Conservation (phyloP, 495 filamentous ascomycete species). For the Lophium mytilinum region DNA sequence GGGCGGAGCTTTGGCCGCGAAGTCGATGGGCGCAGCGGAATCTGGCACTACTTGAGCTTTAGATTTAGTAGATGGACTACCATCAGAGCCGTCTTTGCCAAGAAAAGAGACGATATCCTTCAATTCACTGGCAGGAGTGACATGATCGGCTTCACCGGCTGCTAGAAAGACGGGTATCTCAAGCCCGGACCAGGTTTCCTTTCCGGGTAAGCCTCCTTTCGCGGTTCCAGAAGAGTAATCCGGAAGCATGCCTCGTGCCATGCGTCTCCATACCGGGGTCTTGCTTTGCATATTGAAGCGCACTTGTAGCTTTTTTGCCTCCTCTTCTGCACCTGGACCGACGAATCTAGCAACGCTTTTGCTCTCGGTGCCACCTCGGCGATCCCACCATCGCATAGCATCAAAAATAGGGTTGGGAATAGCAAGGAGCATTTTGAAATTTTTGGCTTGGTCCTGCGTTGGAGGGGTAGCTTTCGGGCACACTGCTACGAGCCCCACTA, state of each 20-base stretch:
- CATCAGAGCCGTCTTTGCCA: constrained; percentile 35
- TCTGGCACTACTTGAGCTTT: constrained; percentile 38
- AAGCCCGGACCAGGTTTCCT: constrained; percentile 65
- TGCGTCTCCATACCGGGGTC: constrained; percentile 74
- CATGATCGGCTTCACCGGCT: constrained; percentile 65
- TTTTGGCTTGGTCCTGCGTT: constrained; percentile 43
- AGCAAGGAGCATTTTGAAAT: constrained; percentile 46
- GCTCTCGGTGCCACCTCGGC: constrained; percentile 68
- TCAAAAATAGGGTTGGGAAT: constrained; percentile 69
- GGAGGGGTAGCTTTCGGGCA: constrained; percentile 64
- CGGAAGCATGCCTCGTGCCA: constrained; percentile 66
- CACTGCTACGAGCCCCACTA: constrained; percentile 69
- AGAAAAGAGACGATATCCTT: constrained; percentile 59
- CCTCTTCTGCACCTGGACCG: constrained; percentile 61
- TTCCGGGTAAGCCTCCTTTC: constrained; percentile 58
- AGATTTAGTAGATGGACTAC: neutral
- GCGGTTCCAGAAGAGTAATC: constrained; percentile 42
- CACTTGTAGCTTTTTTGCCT: constrained; percentile 69
- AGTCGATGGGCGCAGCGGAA: constrained; percentile 37
- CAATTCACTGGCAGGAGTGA: constrained; percentile 64
- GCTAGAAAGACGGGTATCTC: constrained; percentile 67
- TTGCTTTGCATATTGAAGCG: constrained; percentile 76
- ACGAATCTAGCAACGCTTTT: constrained; percentile 73
- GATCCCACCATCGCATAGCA: constrained; percentile 70
- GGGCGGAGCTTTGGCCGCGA: neutral